Conservation (phyloP, 768 basidiomycete species). For the Collybia nuda region DNA sequence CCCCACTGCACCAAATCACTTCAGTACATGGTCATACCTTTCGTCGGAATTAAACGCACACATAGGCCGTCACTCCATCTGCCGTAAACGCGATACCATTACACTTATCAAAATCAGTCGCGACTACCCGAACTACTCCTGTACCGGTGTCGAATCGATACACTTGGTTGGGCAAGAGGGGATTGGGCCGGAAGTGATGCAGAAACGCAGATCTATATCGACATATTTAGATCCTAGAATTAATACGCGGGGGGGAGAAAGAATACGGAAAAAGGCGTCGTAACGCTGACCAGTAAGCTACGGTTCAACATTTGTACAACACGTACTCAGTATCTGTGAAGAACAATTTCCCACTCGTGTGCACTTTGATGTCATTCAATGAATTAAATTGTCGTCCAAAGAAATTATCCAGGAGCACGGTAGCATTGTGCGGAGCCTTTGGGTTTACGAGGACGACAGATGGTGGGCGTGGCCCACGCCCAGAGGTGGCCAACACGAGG, state of each 20-base stretch:
- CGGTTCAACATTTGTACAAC: neutral
- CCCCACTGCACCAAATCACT: slow-evolving; percentile 33
- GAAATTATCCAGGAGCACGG: slow-evolving; percentile 73
- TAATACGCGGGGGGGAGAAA: neutral
- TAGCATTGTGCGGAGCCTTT: slow-evolving; percentile 59
- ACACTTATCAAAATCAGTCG: slow-evolving; percentile 67
- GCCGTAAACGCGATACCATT: slow-evolving; percentile 75
- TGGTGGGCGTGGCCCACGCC: slow-evolving; percentile 61
- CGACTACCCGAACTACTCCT: slow-evolving; percentile 65
- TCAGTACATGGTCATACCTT: no score
- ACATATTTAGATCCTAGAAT: neutral
- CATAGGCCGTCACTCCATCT: slow-evolving; percentile 63
- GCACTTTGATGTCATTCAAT: slow-evolving; percentile 74
- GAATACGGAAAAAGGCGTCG: neutral
- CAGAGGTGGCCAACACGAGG: slow-evolving; percentile 62
- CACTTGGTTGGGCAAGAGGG: slow-evolving; percentile 71
- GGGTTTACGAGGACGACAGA: slow-evolving; percentile 68
- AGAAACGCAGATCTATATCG: slow-evolving; percentile 56
- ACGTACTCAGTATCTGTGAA: slow-evolving; percentile 73
- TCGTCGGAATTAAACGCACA: slow-evolving; percentile 34
- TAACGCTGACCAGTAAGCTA: no score
- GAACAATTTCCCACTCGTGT: slow-evolving; percentile 68
- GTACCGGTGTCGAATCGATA: slow-evolving; percentile 73
- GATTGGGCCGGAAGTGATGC: slow-evolving; percentile 63
- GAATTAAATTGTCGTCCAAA: slow-evolving; percentile 82